These are phyloP conservation scores for Penicillium freii DNA, from an alignment of 2,329 filamentous ascomycete species.

Conservation along the genomic window DNA sequence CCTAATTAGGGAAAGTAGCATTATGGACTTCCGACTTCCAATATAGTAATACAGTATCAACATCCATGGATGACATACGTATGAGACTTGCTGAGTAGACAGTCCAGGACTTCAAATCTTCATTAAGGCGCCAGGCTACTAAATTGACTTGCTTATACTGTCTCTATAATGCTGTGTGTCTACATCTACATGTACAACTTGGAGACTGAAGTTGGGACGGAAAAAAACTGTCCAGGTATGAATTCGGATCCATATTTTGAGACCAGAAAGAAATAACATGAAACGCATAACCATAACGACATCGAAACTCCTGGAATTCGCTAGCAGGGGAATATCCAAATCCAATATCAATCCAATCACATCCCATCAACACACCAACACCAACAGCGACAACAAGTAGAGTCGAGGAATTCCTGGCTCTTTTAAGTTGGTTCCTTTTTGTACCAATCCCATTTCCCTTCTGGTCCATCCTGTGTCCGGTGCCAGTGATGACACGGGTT, in stretches of 20 bases:
- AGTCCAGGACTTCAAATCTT: no score
- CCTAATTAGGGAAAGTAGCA: background rate
- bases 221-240: background rate
- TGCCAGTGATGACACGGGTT: background rate
- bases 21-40: background rate
- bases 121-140: background rate
- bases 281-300: conserved; percentile 12
- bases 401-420: background rate
- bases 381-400: conserved; percentile 1
- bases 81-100: background rate
- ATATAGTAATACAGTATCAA: background rate
- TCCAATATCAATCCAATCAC: conserved; percentile 5
- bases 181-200: background rate
- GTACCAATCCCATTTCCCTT: background rate
- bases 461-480: background rate
- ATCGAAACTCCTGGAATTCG: conserved; percentile 8
- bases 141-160: background rate
- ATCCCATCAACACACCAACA: conserved; percentile 3
- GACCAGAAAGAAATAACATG: conserved; percentile 4
- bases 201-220: background rate
- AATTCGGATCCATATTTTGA: background rate
- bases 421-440: conserved; percentile 3
- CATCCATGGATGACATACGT: background rate
- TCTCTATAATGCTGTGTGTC: background rate
- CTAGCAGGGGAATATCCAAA: conserved; percentile 10